Base-by-base conservation (phyloP, 2,329 filamentous ascomycete genomes). In the Exutisphaerella laricina region DNA sequence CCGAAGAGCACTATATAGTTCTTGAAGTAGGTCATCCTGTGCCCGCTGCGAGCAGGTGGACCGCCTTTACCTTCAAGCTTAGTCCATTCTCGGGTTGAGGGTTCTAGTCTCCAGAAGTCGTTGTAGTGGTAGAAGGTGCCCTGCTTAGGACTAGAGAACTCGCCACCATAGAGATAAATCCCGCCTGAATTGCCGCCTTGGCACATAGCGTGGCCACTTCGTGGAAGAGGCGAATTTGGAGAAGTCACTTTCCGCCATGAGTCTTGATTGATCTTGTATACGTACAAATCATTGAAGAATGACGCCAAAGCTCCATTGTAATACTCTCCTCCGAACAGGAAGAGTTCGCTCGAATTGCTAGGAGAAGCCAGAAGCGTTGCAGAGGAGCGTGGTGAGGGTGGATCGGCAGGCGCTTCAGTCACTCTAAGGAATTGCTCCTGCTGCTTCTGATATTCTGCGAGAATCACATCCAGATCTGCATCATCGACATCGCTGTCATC, bases 91-190 rank as follows among this genome's bases (percentile, higher is more conserved):
- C 88, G 77, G 5, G 79, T 82, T 6, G 75, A 77, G 0, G 90
- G 85, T 60, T 97, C 89, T 31, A 97, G 76, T 37, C 84, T 77
- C 90, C 92, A 98, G 64, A 98, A 97, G 68, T 97, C 92, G 59
- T 94, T 95, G 70, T 98, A 98, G 67, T 98, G 92, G 65, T 98
- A 96, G 60, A 98, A 98, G 0, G 90, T 97, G 3, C 92, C 92
- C 67, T 97, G 92, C 63, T 96, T 97, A 2, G 92, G 92, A 20
- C 84, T 90, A 45, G 86, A 94, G 65, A 98, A 98, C 67, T 98
- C 92, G 48, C 90, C 92, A 51, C 92, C 92, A 60, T 97, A 97
- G 12, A 98, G 70, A 64, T 94, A 98, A 39, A 97, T 78, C 23
- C 85, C 81, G 50, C 84, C 85, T 12, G 83, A 78, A 66, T 96